Conservation (phyloP, 441 rosid genomes). For the Pelargonium hybrid region DNA sequence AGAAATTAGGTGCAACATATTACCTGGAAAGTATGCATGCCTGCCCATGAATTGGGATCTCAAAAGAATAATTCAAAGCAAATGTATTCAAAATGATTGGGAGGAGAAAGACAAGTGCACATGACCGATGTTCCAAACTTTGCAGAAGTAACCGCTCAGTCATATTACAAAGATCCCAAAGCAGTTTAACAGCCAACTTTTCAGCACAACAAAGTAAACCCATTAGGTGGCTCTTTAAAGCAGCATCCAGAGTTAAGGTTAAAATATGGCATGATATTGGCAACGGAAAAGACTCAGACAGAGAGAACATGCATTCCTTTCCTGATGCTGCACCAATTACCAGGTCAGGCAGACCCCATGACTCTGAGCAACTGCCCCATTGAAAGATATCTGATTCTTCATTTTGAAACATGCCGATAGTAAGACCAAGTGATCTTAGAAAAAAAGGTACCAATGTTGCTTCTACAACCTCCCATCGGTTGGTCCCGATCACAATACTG, state of each 20-base stretch:
- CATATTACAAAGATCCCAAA: slow-evolving; percentile 58
- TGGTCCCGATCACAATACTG: slow-evolving; percentile 42
- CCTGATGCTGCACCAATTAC: slow-evolving; percentile 20
- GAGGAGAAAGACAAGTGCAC: slow-evolving; percentile 57
- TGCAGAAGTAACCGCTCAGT: slow-evolving; percentile 59
- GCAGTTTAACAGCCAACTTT: slow-evolving; percentile 38
- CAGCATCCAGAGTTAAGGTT: slow-evolving; percentile 48
- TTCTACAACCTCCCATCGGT: slow-evolving; percentile 51
- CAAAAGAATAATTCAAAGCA: slow-evolving; percentile 27
- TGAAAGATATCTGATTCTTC: slow-evolving; percentile 37
- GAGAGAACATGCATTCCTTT: slow-evolving; percentile 25
- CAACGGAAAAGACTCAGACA: slow-evolving; percentile 40
- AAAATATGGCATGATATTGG: slow-evolving; percentile 60
- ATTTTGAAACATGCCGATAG: slow-evolving; percentile 41
- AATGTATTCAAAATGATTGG: slow-evolving; percentile 65
- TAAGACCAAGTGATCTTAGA: slow-evolving; percentile 48
- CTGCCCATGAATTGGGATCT: slow-evolving; percentile 35
- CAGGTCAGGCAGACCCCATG: slow-evolving; percentile 19
- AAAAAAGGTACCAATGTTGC: slow-evolving; percentile 62
- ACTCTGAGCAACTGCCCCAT: slow-evolving; percentile 30
- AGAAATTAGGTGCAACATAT: slow-evolving; percentile 15
- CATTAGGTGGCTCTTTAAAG: slow-evolving; percentile 31
- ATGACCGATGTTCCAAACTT: slow-evolving; percentile 66
- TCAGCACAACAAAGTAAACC: slow-evolving; percentile 27
- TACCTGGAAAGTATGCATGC: slow-evolving; percentile 46